Base-by-base conservation (phyloP, 805 yeast genomes). In the Gaillardinia entomophila region DNA sequence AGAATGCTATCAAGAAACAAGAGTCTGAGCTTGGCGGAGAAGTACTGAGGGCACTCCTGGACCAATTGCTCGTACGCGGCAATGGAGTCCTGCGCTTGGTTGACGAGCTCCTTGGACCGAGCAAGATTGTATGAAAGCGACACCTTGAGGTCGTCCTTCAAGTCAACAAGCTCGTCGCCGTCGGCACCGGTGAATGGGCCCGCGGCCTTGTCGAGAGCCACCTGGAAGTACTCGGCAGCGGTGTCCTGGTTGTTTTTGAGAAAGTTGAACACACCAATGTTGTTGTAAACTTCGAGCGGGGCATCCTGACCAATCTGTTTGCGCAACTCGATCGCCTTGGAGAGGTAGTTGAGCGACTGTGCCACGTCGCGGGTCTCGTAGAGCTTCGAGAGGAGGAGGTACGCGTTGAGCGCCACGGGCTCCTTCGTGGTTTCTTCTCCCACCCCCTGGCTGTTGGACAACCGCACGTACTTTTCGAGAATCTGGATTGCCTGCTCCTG, bases 251-350 rank as follows among this genome's bases (percentile, higher is more conserved):
- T 75, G 16, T 77, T 78, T 41, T 73, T 78, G 40, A 79, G 65
- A 49, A 83, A 82, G 36, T 84, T 75, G 56, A 87, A 76, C 4
- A 85, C 95, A 27, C 95, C 97, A 43, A 87, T 67, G 48, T 92
- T 92, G 52, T 87, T 88, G 48, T 79, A 67, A 18, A 90, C 62
- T 44, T 79, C 82, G 28, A 73, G 58, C 2, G 79, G 76, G 2
- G 69, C 63, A 23, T 67, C 68, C 27, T 77, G 71, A 28, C 55
- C 51, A 24, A 56, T 60, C 20, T 55, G 55, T 27, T 60, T 55
- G 35, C 68, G 59, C 5, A 73, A 61, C 30, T 77, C 82, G 15
- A 77, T 62, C 26, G 89, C 79, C 46, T 75, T 72, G 37, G 75
- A 56, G 33, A 89, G 62, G 48, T 71, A 77, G 14, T 70, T 71